phyloP scores from a whole-genome alignment of 1,139 yeast species.

The Tardiomyces digboiensis region DNA sequence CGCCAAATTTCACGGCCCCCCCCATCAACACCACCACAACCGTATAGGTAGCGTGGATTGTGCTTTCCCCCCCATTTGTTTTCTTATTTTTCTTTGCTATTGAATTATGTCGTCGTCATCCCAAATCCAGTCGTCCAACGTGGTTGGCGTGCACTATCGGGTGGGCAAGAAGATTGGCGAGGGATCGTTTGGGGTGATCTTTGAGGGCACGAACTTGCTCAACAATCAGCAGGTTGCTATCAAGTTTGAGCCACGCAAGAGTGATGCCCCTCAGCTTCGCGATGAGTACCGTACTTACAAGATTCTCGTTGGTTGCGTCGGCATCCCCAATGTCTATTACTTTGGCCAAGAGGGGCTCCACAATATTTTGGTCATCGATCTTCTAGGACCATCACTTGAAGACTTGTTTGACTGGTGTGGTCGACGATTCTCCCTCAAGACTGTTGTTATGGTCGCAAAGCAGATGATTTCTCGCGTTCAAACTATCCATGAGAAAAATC shows the following conservation, averaged over 20 bases:
- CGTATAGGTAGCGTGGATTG: too few species aligned
- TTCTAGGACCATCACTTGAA: slow-evolving; percentile 91
- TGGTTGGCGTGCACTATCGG: slow-evolving; percentile 75
- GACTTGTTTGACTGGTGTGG: slow-evolving; percentile 99
- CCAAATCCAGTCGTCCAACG: slow-evolving; percentile 32
- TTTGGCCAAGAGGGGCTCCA: slow-evolving; percentile 98
- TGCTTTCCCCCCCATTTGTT: too few species aligned
- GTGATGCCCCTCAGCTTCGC: slow-evolving; percentile 96
- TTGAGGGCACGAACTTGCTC: slow-evolving; percentile 86
- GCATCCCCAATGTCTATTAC: slow-evolving; percentile 92
- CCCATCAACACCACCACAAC: too few species aligned
- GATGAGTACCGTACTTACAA: slow-evolving; percentile 94
- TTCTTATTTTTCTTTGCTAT: too few species aligned
- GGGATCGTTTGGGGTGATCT: slow-evolving; percentile 95
- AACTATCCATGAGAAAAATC: slow-evolving; percentile 79
- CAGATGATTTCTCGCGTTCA: slow-evolving; percentile 88
- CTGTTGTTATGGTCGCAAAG: slow-evolving; percentile 83
- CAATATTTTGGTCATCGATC: slow-evolving; percentile 84
- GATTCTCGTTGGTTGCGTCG: slow-evolving; percentile 69
- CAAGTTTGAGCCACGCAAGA: slow-evolving; percentile 79
- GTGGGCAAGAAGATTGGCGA: slow-evolving; percentile 97
- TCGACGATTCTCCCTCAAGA: slow-evolving; percentile 74
- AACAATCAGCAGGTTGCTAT: slow-evolving; percentile 71
- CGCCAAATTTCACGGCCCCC: too few species aligned
- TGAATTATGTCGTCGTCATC: too few species aligned